A percentile compares a stretch with the other conserved stretches of the same genome.
Conservation (phyloP, 441 rosid species). For the Populus trichocarpa region DNA sequence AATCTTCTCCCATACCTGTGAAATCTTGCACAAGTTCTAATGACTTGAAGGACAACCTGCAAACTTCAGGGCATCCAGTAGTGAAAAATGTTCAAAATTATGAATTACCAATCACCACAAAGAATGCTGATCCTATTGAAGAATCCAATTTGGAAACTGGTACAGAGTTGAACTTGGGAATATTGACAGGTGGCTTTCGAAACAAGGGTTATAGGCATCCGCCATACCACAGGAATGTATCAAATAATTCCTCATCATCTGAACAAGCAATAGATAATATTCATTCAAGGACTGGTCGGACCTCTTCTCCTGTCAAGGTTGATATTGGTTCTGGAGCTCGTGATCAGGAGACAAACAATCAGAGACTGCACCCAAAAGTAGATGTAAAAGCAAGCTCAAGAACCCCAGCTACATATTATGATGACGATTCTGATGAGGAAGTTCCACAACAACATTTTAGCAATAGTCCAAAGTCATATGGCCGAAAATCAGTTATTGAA, state of each 20-base stretch:
- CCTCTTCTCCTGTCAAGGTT: constrained; percentile 20
- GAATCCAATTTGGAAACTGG: constrained; percentile 37
- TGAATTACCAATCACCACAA: constrained; percentile 20
- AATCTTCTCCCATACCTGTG: constrained; percentile 11
- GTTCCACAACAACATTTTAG: constrained; percentile 11
- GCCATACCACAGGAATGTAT: constrained; percentile 32
- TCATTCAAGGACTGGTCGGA: constrained; percentile 24
- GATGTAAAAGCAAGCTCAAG: constrained; percentile 27
- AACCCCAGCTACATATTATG: constrained; percentile 25
- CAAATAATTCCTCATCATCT: constrained; percentile 24
- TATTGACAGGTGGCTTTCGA: constrained; percentile 57
- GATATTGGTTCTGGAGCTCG: constrained; percentile 25
- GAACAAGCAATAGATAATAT: constrained; percentile 30
- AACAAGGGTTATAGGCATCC: constrained; percentile 58
- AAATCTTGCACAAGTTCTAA: constrained; percentile 7
- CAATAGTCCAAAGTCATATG: constrained; percentile 8
- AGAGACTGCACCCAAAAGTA: constrained; percentile 27
- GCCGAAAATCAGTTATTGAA: constrained; percentile 20
- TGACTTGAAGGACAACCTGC: not conserved
- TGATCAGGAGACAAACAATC: constrained; percentile 22
- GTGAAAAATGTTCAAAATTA: constrained; percentile 21
- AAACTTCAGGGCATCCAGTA: constrained; percentile 26
- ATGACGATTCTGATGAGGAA: constrained; percentile 39
- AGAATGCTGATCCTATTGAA: constrained; percentile 23
- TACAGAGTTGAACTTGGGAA: constrained; percentile 48